phyloP scores from a whole-genome alignment of 441 rosid species.

The Daphne laureola region DNA sequence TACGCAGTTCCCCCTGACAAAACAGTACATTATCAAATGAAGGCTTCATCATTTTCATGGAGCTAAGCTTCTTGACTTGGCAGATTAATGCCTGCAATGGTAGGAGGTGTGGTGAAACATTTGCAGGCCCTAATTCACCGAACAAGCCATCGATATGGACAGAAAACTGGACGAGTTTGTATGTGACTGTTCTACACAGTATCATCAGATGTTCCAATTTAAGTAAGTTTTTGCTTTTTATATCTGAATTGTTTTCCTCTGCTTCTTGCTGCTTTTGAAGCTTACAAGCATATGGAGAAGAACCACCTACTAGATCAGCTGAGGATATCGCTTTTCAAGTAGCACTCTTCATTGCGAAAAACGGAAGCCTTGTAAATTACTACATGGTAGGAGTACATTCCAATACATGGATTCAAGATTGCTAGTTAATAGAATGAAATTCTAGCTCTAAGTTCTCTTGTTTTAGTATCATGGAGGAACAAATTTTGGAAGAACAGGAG shows the following conservation, averaged over 20 bases:
- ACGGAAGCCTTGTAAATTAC: conserved; percentile 63
- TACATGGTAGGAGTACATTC: conserved; percentile 41
- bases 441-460: not conserved
- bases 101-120: conserved; percentile 57
- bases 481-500: conserved; percentile 49
- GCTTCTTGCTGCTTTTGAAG: conserved; percentile 14
- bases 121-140: conserved; percentile 56
- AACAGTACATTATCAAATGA: conserved; percentile 6
- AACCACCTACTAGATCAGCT: conserved; percentile 36
- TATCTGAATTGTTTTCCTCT: not conserved
- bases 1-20: no score
- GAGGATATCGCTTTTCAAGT: conserved; percentile 63
- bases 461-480: conserved; percentile 68
- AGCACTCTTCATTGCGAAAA: conserved; percentile 46
- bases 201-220: not conserved
- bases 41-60: no score
- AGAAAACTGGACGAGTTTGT: conserved; percentile 69
- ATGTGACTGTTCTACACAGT: conserved; percentile 10
- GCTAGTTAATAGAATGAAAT: no score
- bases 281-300: conserved; percentile 44
- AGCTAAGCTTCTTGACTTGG: conserved; percentile 5
- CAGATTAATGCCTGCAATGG: conserved; percentile 68
- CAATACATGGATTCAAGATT: not conserved
- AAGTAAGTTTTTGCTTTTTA: not conserved
- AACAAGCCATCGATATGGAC: conserved; percentile 66